A percentile compares a stretch with the other conserved stretches of the same genome.
Evolutionary conservation across 2,329 filamentous ascomycete species (phyloP).

Genomic region (Sarocladium brachiariae): DNA sequence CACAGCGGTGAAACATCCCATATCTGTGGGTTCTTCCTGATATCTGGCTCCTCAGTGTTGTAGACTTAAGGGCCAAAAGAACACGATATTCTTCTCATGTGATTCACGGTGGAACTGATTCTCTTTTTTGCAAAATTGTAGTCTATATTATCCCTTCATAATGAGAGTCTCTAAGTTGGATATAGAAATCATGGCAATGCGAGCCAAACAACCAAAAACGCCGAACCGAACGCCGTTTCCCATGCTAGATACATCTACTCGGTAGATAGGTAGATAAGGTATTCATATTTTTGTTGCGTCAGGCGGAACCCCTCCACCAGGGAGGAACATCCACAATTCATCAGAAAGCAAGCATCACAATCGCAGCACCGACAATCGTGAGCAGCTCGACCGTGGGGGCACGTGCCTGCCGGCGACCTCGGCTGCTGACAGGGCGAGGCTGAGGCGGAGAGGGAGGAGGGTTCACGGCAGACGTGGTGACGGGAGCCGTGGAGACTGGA

Average conservation of each 20-base stretch:
- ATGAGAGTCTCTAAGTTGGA: not conserved
- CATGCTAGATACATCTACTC: no score
- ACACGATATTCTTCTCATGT: no score
- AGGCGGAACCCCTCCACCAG: slow-evolving; percentile 4
- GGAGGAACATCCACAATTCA: not conserved
- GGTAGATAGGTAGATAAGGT: no score
- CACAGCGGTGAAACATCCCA: slow-evolving; percentile 2
- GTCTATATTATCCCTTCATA: not conserved
- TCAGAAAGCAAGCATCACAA: not conserved
- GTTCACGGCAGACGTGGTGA: not conserved
- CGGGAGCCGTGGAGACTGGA: not conserved
- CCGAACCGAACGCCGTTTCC: no score
- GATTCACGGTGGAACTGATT: no score
- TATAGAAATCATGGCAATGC: not conserved
- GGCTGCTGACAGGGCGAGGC: not conserved
- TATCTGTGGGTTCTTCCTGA: no score
- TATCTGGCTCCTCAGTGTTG: no score
- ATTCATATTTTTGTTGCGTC: not conserved
- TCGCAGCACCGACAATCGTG: slow-evolving; percentile 3
- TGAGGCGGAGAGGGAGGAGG: not conserved
- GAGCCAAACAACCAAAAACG: slow-evolving; percentile 6
- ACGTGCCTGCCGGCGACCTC: not conserved
- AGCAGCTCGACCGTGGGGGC: not conserved
- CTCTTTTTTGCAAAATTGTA: no score
- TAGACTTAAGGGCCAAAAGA: no score